Evolutionary conservation across 805 yeast genomes (phyloP), one percentile per base, ranked within the genome.

Genomic region (Ogataea angusta): DNA sequence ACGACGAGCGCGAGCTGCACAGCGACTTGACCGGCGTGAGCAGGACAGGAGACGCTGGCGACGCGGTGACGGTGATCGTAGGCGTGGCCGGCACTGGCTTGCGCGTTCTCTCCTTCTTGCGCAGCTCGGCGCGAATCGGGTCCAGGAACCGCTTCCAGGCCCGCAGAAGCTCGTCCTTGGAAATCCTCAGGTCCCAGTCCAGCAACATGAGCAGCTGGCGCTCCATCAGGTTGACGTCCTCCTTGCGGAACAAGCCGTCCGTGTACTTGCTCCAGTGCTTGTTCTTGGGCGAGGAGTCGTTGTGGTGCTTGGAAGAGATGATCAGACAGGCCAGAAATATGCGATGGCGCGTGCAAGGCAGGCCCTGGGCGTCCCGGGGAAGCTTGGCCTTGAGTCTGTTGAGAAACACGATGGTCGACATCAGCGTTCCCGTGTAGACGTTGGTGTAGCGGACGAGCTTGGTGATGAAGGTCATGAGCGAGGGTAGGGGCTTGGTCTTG

Each of bases 171-270:
- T 77, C 80, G 18, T 60, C 61, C 49, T 64, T 69, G 36, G 63
- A 56, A 29, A 76, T 71, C 42, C 67, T 63, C 46, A 83, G 66
- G 59, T 85, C 82, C 89, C 90, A 85, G 62, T 82, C 74, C 57
- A 85, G 65, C 36, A 84, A 67, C 54, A 71, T 77, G 38, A 84
- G 67, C 44, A 85, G 66, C 62, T 85, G 91, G 57, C 87, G 75
- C 63, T 85, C 95, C 89, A 85, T 85, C 46, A 83, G 67, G 60
- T 83, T 84, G 49, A 85, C 78, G 59, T 85, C 95, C 47, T 78
- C 78, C 40, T 72, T 63, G 34, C 70, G 66, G 63, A 85, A 83
- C 30, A 85, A 68, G 2, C 86, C 88, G 53, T 84, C 89, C 5
- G 91, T 81, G 62, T 82, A 82, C 51, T 73, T 75, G 29, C 87